Evolutionary conservation across 805 yeast genomes (phyloP), one percentile per base, ranked within the genome.

Genomic region (Scheffersomyces lignosus): DNA sequence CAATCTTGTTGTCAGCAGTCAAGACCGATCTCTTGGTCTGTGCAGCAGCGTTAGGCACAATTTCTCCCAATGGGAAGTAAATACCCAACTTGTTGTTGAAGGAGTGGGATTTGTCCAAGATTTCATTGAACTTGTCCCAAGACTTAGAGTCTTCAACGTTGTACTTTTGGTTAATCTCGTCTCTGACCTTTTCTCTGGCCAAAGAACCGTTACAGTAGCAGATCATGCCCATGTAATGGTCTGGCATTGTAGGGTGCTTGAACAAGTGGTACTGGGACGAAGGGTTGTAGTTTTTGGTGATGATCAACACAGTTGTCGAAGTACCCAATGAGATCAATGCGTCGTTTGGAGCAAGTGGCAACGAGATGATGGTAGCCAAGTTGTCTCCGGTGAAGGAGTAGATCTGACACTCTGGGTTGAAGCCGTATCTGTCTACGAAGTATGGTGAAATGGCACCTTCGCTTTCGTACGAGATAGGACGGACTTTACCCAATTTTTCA

Each of bases 151-250:
- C 57, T 2, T 51, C 47, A 10, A 52, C 41, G 1, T 54, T 50
- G 38, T 66, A 62, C 47, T 73, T 66, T 27, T 61, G 58, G 51
- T 83, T 84, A 20, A 87, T 43, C 16, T 64, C 67, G 58, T 88
- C 83, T 33, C 93, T 71, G 8, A 88, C 70, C 39, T 73, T 71
- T 51, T 89, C 96, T 45, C 97, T 70, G 0, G 96, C 96, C 33
- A 89, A 64, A 0, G 96, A 77, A 0, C 97, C 96, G 57, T 89
- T 89, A 54, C 95, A 85, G 59, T 89, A 89, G 58, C 97, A 89
- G 37, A 90, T 78, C 97, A 89, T 89, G 15, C 95, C 96, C 96
- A 89, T 90, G 57, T 80, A 89, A 25, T 83, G 80, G 25, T 71
- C 72, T 0, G 77, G 75, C 43, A 85, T 75, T 0, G 95, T 83